Evolutionary conservation across 306 rosid genomes (phyloP), one percentile per base, ranked within the genome.

Genomic region (Castanea mollissima): DNA sequence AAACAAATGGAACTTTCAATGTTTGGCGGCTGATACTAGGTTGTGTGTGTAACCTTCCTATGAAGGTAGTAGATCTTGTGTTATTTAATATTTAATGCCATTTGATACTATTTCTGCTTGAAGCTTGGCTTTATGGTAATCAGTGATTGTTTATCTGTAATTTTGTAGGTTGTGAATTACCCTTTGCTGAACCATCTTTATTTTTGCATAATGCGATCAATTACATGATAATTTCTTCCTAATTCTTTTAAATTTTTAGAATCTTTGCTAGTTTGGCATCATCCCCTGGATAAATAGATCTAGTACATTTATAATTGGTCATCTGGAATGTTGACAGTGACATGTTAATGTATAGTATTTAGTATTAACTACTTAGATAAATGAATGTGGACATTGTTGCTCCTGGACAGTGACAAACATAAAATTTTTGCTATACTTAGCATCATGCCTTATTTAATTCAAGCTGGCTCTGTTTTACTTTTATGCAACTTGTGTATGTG

Each of bases 91-190:
- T 74, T 85, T 2, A 46, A 79, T 90, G 88, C 81, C 63, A 71
- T 85, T 71, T 87, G 72, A 65, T 85, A 55, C 70, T 41, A 73
- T 79, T 79, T 84, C 62, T 78, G 79, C 80, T 79, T 79, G 55
- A 74, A 77, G 27, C 72, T 77, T 68, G 46, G 79, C 82, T 81
- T 64, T 34, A 51, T 84, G 86, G 74, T 76, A 41, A 64, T 78
- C 44, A 74, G 75, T 74, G 44, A 65, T 29, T 80, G 82, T 84
- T 82, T 55, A 64, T 84, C 78, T 88, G 85, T 90, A 87, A 78
- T 86, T 85, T 85, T 80, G 86, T 85, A 90, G 92, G 93, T 71
- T 87, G 89, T 86, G 91, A 87, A 83, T 86, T 84, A 64, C 68
- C 73, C 74, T 86, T 13, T 81, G 82, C 74, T 55, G 81, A 85